These are phyloP conservation scores for Carex littledalei DNA, from an alignment of 176 grass and related monocot genomes.

Conservation along the genomic window DNA sequence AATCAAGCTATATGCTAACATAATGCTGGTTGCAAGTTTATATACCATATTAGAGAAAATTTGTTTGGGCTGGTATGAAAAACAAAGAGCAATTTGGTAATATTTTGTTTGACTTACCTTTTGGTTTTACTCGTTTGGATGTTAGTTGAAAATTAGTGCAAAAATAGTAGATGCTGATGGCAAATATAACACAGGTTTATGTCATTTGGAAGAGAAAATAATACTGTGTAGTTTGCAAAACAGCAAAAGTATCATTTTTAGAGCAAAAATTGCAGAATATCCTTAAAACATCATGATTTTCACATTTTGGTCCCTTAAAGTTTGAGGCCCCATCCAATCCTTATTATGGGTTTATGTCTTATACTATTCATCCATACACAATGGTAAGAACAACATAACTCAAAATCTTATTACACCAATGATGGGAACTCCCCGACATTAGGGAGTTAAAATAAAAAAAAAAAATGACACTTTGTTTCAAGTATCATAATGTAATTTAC, in stretches of 20 bases:
- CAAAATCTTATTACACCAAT: background rate
- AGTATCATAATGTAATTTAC: background rate
- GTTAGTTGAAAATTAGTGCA: background rate
- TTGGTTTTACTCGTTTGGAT: background rate
- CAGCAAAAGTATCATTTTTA: background rate
- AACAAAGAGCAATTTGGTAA: background rate
- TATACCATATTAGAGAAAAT: background rate
- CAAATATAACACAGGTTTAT: background rate
- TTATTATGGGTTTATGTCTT: background rate
- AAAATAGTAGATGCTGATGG: background rate
- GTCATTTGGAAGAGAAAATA: background rate
- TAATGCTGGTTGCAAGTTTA: background rate
- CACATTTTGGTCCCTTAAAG: background rate
- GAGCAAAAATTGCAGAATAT: background rate
- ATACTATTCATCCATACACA: background rate
- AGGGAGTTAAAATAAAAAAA: background rate
- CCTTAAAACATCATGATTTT: background rate
- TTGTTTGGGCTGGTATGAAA: background rate
- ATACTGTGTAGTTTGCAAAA: background rate
- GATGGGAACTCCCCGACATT: background rate
- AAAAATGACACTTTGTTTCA: background rate
- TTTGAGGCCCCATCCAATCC: background rate
- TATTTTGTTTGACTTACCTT: background rate
- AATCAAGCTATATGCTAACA: background rate
- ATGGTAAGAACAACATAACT: background rate